Evolutionary conservation across 108 stramenopile genomes (phyloP).

Genomic region (Cyclotella distinguenda): DNA sequence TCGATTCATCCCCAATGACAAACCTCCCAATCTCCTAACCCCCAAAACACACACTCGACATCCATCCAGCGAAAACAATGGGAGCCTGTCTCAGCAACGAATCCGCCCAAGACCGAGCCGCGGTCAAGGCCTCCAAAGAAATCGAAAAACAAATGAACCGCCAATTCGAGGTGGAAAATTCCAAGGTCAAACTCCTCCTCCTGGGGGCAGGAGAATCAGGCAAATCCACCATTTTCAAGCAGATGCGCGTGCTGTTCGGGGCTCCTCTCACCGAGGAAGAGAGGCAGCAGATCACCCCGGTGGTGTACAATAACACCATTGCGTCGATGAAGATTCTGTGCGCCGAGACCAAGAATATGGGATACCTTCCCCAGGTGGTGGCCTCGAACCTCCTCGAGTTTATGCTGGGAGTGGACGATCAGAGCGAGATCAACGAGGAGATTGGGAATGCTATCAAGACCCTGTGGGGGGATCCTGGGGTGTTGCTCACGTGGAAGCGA

Average conservation of each 20-base stretch:
- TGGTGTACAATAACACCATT: conserved; percentile 79
- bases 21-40: not conserved
- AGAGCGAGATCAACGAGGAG: conserved; percentile 49
- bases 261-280: conserved; percentile 77
- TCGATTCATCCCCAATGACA: not conserved
- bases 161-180: conserved; percentile 43
- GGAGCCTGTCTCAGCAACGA: conserved; percentile 39
- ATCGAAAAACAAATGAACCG: conserved; percentile 44
- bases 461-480: conserved; percentile 60
- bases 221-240: conserved; percentile 98
- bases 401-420: conserved; percentile 39
- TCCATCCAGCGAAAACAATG: conserved; percentile 9
- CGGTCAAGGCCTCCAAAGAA: conserved; percentile 46
- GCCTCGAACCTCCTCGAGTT: conserved; percentile 48
- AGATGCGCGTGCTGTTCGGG: conserved; percentile 88
- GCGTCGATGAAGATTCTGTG: conserved; percentile 81
- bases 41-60: not conserved
- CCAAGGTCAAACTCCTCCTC: conserved; percentile 95
- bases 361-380: conserved; percentile 45
- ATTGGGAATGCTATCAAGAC: conserved; percentile 59
- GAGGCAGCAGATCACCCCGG: conserved; percentile 78
- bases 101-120: conserved; percentile 34
- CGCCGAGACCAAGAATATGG: conserved; percentile 60
- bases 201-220: conserved; percentile 99
- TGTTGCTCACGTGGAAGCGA: conserved; percentile 71